Conservation (phyloP, 306 rosid species). For the Vigna hirtella region DNA sequence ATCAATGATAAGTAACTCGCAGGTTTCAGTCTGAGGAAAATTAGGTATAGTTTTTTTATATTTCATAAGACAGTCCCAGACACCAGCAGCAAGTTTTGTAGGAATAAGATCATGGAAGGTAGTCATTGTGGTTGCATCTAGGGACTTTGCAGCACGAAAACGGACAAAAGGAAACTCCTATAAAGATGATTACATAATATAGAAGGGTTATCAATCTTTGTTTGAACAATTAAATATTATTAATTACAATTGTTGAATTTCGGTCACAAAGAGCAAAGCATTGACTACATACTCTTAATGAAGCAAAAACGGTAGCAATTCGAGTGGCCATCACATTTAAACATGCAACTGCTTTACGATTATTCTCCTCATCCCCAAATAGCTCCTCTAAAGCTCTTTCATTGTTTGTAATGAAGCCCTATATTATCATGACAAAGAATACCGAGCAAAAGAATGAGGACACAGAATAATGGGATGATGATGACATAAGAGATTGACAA, state of each 20-base stretch:
- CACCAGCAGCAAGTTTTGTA: slow-evolving; percentile 93
- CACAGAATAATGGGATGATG: slow-evolving; percentile 29
- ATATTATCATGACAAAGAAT: slow-evolving; percentile 40
- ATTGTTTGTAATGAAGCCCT: slow-evolving; percentile 89
- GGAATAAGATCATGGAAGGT: slow-evolving; percentile 91
- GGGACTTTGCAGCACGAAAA: slow-evolving; percentile 90
- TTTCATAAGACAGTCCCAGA: slow-evolving; percentile 87
- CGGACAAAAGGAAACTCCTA: slow-evolving; percentile 89
- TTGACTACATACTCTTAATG: slow-evolving; percentile 73
- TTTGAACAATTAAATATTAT: slow-evolving; percentile 37
- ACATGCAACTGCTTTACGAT: slow-evolving; percentile 65
- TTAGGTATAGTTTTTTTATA: slow-evolving; percentile 73
- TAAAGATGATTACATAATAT: slow-evolving; percentile 41
- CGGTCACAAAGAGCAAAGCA: slow-evolving; percentile 13
- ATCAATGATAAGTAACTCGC: slow-evolving; percentile 95
- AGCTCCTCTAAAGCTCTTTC: slow-evolving; percentile 94
- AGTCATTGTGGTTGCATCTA: slow-evolving; percentile 95
- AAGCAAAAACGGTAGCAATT: slow-evolving; percentile 92
- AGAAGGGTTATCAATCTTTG: slow-evolving; percentile 35
- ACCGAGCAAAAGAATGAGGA: slow-evolving; percentile 25
- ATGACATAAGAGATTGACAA: slow-evolving; percentile 40
- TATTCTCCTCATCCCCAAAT: slow-evolving; percentile 83
- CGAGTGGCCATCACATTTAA: slow-evolving; percentile 86
- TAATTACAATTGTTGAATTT: slow-evolving; percentile 15
- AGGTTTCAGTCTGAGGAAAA: slow-evolving; percentile 91